Conservation (phyloP, 1,284 basidiomycete genomes). For the Moesziomyces aphidis region DNA sequence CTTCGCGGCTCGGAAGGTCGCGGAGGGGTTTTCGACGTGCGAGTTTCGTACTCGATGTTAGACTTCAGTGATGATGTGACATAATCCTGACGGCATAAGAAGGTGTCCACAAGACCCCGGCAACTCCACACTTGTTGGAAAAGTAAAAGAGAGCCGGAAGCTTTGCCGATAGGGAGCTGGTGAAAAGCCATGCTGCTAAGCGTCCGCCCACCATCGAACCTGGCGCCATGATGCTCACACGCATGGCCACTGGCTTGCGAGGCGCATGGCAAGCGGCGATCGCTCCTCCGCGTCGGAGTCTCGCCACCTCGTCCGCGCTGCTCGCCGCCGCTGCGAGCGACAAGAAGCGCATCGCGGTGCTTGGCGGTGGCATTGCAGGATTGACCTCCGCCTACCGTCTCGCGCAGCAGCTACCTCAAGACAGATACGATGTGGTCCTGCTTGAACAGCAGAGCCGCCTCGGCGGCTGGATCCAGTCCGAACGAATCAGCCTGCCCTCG, state of each 20-base stretch:
- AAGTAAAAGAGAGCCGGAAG: slow-evolving; percentile 4
- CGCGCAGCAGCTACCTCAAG: slow-evolving; percentile 74
- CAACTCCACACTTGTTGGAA: slow-evolving; percentile 18
- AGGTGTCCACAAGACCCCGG: no score
- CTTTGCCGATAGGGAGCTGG: background rate
- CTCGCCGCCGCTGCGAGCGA: slow-evolving; percentile 7
- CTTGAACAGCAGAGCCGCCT: slow-evolving; percentile 76
- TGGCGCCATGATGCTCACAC: slow-evolving; percentile 23
- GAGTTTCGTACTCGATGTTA: background rate
- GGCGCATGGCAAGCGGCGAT: background rate
- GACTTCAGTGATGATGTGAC: background rate
- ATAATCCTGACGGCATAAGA: slow-evolving; percentile 11
- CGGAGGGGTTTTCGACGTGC: slow-evolving; percentile 3
- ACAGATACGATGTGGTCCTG: slow-evolving; percentile 73
- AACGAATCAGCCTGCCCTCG: slow-evolving; percentile 70
- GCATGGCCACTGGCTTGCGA: slow-evolving; percentile 23
- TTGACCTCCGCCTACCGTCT: slow-evolving; percentile 84
- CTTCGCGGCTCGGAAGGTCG: slow-evolving; percentile 10
- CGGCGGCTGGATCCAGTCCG: slow-evolving; percentile 86
- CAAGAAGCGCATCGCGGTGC: slow-evolving; percentile 71
- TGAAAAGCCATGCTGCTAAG: background rate
- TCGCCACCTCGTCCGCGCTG: slow-evolving; percentile 14
- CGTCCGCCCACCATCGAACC: no score
- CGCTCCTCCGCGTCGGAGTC: background rate
- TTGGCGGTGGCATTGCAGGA: slow-evolving; percentile 85